A percentile compares a stretch with the other conserved stretches of the same genome.
Conservation (phyloP, 1,139 yeast species). For the Arxiozyma slooffiae region DNA sequence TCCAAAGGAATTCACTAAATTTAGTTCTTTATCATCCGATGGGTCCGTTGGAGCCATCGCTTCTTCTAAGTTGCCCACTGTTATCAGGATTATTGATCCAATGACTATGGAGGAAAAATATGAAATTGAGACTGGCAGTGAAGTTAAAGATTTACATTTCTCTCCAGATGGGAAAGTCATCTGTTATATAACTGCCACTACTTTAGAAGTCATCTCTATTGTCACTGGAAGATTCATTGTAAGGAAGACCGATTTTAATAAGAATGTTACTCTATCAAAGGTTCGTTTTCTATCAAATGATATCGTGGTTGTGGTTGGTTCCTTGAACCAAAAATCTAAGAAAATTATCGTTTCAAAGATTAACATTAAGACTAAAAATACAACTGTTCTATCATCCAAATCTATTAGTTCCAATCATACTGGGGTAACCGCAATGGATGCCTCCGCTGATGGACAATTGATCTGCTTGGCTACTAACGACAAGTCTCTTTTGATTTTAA, state of each 20-base stretch:
- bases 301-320: constrained; percentile 46
- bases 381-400: constrained; percentile 32
- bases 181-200: constrained; percentile 46
- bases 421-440: constrained; percentile 61
- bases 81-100: constrained; percentile 50
- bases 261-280: constrained; percentile 41
- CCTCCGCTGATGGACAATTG: constrained; percentile 35
- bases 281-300: constrained; percentile 49
- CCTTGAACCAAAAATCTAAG: constrained; percentile 35
- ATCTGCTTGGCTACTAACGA: constrained; percentile 73
- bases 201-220: constrained; percentile 43
- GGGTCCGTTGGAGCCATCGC: constrained; percentile 52
- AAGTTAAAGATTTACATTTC: constrained; percentile 40
- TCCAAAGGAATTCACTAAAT: constrained; percentile 50
- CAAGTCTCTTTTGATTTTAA: constrained; percentile 50
- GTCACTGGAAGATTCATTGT: constrained; percentile 35
- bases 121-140: constrained; percentile 47
- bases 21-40: constrained; percentile 44
- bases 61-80: constrained; percentile 50
- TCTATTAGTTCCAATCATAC: constrained; percentile 37
- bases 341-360: constrained; percentile 33
- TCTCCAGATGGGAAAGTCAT: constrained; percentile 45
- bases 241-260: constrained; percentile 30
- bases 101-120: constrained; percentile 42
- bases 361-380: constrained; percentile 25